Conservation (phyloP, 2,329 filamentous ascomycete genomes). For the Fusarium temperatum region DNA sequence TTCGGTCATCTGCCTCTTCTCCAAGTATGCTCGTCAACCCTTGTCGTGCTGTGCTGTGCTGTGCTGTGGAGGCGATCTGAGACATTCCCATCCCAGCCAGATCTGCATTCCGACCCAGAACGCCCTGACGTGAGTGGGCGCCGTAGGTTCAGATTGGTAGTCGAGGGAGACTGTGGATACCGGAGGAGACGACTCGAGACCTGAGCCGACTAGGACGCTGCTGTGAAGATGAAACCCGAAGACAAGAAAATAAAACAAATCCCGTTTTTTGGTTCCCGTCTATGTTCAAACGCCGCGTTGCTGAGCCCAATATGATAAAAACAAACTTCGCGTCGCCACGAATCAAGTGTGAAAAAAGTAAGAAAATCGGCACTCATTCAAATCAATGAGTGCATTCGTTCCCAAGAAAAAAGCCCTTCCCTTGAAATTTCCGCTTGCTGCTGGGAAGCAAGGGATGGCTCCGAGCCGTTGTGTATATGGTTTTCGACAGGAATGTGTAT, state of each 20-base stretch:
- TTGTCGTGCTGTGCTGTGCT: slow-evolving; percentile 1
- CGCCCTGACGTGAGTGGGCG: slow-evolving; percentile 33
- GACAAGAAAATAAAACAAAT: slow-evolving; percentile 31
- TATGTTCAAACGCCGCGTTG: slow-evolving; percentile 48
- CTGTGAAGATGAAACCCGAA: slow-evolving; percentile 9
- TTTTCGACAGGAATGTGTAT: slow-evolving; percentile 48
- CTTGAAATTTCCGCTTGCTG: slow-evolving; percentile 45
- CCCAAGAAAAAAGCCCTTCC: slow-evolving; percentile 27
- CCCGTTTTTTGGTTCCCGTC: slow-evolving; percentile 38
- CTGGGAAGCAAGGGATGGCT: slow-evolving; percentile 52
- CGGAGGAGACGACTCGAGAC: neutral
- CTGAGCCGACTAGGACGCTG: slow-evolving; percentile 8
- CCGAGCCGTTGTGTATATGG: slow-evolving; percentile 49
- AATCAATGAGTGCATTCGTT: slow-evolving; percentile 26
- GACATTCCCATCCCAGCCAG: slow-evolving; percentile 43
- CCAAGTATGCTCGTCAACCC: slow-evolving; percentile 14
- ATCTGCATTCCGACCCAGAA: slow-evolving; percentile 44
- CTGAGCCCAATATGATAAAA: slow-evolving; percentile 27
- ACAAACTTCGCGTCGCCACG: slow-evolving; percentile 21
- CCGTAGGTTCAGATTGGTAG: slow-evolving; percentile 11
- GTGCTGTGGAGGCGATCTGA: slow-evolving; percentile 38
- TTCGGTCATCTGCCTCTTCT: slow-evolving; percentile 11
- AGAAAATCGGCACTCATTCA: slow-evolving; percentile 15
- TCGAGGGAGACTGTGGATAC: slow-evolving; percentile 18
- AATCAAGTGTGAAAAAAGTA: slow-evolving; percentile 7